Base-by-base conservation (phyloP, 495 filamentous ascomycete species). In the Hypoxylon perforatum region DNA sequence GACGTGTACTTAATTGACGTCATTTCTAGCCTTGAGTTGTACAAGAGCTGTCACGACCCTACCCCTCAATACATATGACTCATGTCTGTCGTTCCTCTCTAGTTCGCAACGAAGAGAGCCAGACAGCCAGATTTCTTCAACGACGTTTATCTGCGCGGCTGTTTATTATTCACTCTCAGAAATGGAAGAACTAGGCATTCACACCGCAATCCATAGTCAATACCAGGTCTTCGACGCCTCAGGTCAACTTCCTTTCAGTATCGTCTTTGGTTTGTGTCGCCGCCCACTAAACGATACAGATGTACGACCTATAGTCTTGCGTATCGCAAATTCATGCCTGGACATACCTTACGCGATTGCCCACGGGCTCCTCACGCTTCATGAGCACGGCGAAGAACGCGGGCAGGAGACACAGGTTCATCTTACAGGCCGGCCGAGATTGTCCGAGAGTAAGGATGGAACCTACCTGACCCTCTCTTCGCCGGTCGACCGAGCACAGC, bases 211-310 rank as follows among this genome's bases (percentile, higher is more conserved):
- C 51, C 59, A 68, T 48, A 68, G 58, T 33, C 54, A 54, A 17
- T 69, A 65, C 55, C 63, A 45, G 15, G 47, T 65, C 33, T 66
- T 65, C 33, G 65, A 69, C 46, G 61, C 65, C 22, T 67, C 65
- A 45, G 65, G 65, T 36, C 63, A 66, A 50, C 65, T 66, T 30
- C 65, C 65, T 30, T 69, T 69, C 54, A 61, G 63, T 55, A 66
- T 69, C 41, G 63, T 69, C 42, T 69, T 67, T 55, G 65, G 65
- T 35, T 54, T 69, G 45, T 69, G 61, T 55, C 65, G 65, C 57
- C 65, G 65, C 21, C 59, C 36, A 33, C 45, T 54, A 55, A 42
- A 39, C 50, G 63, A 69, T 61, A 67, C 61, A 33, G 65, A 69
- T 56, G 41, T 55, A 35, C 65, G 62, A 54, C 42, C 63, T 30